A percentile compares a stretch with the other conserved stretches of the same genome.
Evolutionary conservation across 2,329 filamentous ascomycete genomes (phyloP).

Genomic region (Stromatinia cepivora): DNA sequence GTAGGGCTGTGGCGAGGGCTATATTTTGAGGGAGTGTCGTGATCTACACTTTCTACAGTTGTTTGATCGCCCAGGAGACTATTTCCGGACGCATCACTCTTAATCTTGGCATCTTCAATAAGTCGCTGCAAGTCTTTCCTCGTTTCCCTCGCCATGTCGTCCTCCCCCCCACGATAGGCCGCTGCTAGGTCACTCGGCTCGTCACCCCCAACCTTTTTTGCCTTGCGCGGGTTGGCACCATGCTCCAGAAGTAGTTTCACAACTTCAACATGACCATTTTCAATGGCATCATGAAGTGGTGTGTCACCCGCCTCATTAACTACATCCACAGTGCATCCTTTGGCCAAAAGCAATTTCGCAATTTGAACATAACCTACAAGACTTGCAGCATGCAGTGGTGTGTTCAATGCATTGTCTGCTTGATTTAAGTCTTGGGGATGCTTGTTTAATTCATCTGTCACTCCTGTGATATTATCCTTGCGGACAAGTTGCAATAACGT

Average conservation of each 20-base stretch:
- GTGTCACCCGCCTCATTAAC: constrained; percentile 84
- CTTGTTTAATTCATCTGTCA: constrained; percentile 68
- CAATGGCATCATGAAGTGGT: constrained; percentile 91
- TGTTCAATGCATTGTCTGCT: constrained; percentile 93
- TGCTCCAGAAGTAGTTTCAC: constrained; percentile 80
- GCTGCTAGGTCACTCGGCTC: constrained; percentile 85
- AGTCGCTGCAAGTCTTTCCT: constrained; percentile 67
- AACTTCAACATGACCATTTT: constrained; percentile 89
- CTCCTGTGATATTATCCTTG: constrained; percentile 76
- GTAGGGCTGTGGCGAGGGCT: constrained; percentile 60
- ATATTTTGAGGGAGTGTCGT: constrained; percentile 54
- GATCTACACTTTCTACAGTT: constrained; percentile 43
- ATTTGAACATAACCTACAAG: constrained; percentile 85
- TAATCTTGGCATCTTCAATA: constrained; percentile 61
- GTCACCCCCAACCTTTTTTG: constrained; percentile 81
- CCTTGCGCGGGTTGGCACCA: constrained; percentile 86
- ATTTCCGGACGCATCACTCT: constrained; percentile 51
- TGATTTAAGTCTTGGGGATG: constrained; percentile 86
- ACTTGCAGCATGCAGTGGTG: constrained; percentile 88
- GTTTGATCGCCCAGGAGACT: constrained; percentile 59
- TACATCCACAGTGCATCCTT: constrained; percentile 81
- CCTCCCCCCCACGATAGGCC: constrained; percentile 65
- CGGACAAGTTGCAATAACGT: constrained; percentile 83
- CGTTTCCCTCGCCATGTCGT: constrained; percentile 18
- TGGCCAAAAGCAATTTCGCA: constrained; percentile 80